These are phyloP conservation scores for Candida sojae DNA, from an alignment of 1,139 yeast species.

Conservation along the genomic window DNA sequence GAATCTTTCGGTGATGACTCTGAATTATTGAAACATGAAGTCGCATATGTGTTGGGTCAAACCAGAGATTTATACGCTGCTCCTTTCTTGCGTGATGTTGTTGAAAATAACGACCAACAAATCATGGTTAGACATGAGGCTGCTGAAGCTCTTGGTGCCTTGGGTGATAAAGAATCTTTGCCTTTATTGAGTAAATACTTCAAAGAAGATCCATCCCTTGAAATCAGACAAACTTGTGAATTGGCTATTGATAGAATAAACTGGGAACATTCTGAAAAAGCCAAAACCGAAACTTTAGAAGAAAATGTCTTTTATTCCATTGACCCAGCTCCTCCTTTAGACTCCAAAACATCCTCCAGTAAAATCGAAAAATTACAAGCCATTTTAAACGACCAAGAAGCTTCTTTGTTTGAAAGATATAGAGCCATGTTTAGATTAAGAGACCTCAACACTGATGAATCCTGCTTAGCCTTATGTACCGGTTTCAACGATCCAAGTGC, in stretches of 20 bases:
- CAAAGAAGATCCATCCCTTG: constrained; percentile 76
- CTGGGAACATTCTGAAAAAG: constrained; percentile 79
- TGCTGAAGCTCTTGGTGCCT: constrained; percentile 97
- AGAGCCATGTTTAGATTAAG: constrained; percentile 98
- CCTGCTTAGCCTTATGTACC: constrained; percentile 85
- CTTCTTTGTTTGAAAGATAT: constrained; percentile 89
- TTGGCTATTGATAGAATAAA: constrained; percentile 91
- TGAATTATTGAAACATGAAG: constrained; percentile 96
- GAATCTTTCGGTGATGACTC: constrained; percentile 78
- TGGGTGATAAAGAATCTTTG: constrained; percentile 81
- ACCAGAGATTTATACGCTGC: constrained; percentile 82
- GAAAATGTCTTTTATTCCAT: constrained; percentile 80
- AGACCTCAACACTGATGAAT: constrained; percentile 91
- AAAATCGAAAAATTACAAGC: constrained; percentile 63
- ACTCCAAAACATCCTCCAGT: constrained; percentile 52
- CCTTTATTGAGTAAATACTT: constrained; percentile 63
- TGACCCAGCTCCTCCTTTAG: constrained; percentile 98
- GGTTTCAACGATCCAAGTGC: constrained; percentile 93
- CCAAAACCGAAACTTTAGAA: constrained; percentile 68
- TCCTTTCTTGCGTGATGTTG: constrained; percentile 70
- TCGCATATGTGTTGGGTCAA: constrained; percentile 98
- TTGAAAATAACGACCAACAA: constrained; percentile 69
- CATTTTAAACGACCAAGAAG: constrained; percentile 72
- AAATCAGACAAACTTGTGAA: constrained; percentile 96
- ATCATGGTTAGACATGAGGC: constrained; percentile 99